Base-by-base conservation (phyloP, 2,329 filamentous ascomycete species). In the Dactylellina drechsleri region DNA sequence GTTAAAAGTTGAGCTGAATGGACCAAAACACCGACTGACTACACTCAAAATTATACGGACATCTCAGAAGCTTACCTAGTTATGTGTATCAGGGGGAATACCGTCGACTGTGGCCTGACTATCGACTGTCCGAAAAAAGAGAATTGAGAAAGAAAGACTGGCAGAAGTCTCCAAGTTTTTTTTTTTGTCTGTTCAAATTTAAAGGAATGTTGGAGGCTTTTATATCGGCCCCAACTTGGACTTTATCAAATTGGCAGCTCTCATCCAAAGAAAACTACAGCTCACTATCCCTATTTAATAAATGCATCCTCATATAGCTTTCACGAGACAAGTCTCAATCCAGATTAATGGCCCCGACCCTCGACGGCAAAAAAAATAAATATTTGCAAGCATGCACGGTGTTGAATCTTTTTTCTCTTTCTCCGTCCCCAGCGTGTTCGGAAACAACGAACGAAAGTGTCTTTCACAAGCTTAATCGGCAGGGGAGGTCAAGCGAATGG, bases 101-200 rank as follows among this genome's bases (percentile, higher is more conserved):
- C 31, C 18, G 59, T 71, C 59, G 59, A 71, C 59, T 54, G 66
- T 71, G 66, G 66, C 66, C 66, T 71, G 66, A 71, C 59, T 71
- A 65, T 71, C 66, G 59, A 71, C 59, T 65, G 66, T 53, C 59
- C 31, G 49, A 16, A 26, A 28, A 43, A 20, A 43, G 4, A 18
- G 3, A 16, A 23, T 54, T 45, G 23, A 20, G 13, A 31, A 8
- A 6, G 20, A 41, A 15, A 41, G 31, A 41, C 28, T 12, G 31
- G 61, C 10, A 36, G 6, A 36, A 8, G 31, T 62, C 36, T 60
- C 45, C 49, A 52, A n/a, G 40, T 71, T 36, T 50, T 47, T 47
- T 15, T 47, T 18, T 8, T 47, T 16, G 4, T 16, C n/a, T 16
- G 4, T 40, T 62, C 53, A 36, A 23, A 36, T 36, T 49, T 59